Conservation (phyloP, 2,329 filamentous ascomycete genomes). For the Chaetomiaceae sp. region DNA sequence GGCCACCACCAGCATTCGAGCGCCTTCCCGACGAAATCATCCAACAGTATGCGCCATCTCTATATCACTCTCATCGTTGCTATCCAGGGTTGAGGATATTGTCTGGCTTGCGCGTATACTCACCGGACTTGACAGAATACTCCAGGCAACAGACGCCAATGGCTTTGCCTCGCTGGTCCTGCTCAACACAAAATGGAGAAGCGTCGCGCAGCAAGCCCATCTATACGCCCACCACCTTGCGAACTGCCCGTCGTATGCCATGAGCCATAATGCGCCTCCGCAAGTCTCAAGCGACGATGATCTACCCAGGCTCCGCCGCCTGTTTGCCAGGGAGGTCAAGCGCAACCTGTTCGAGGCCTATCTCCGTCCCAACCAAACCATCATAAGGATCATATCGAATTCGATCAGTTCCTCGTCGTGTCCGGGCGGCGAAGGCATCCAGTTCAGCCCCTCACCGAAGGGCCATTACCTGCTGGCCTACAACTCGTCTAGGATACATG, state of each 20-base stretch:
- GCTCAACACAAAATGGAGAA: slow-evolving; percentile 62
- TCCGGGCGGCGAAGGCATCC: slow-evolving; percentile 79
- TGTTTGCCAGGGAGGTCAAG: slow-evolving; percentile 67
- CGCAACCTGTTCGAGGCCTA: slow-evolving; percentile 75
- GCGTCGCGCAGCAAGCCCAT: slow-evolving; percentile 57
- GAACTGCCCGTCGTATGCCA: slow-evolving; percentile 56
- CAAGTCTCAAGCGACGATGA: slow-evolving; percentile 41
- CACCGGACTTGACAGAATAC: slow-evolving; percentile 46
- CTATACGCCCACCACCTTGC: slow-evolving; percentile 60
- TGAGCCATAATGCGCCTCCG: slow-evolving; percentile 41
- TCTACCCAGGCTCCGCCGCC: slow-evolving; percentile 57
- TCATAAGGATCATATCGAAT: slow-evolving; percentile 76
- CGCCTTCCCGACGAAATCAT: slow-evolving; percentile 65
- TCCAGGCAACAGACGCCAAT: slow-evolving; percentile 55
- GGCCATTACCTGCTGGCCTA: slow-evolving; percentile 74
- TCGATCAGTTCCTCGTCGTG: slow-evolving; percentile 80
- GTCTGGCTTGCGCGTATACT: slow-evolving; percentile 8
- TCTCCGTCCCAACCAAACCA: slow-evolving; percentile 62
- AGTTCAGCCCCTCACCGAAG: slow-evolving; percentile 72
- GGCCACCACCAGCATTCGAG: slow-evolving; percentile 46
- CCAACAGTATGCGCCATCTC: slow-evolving; percentile 51
- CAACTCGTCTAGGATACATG: slow-evolving; percentile 79
- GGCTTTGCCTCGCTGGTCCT: slow-evolving; percentile 63
- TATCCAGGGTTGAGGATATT: background rate
- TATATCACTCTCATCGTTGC: slow-evolving; percentile 12